Base-by-base conservation (phyloP, 2,329 filamentous ascomycete genomes). In the Paecilomyces dactylethromorphus region DNA sequence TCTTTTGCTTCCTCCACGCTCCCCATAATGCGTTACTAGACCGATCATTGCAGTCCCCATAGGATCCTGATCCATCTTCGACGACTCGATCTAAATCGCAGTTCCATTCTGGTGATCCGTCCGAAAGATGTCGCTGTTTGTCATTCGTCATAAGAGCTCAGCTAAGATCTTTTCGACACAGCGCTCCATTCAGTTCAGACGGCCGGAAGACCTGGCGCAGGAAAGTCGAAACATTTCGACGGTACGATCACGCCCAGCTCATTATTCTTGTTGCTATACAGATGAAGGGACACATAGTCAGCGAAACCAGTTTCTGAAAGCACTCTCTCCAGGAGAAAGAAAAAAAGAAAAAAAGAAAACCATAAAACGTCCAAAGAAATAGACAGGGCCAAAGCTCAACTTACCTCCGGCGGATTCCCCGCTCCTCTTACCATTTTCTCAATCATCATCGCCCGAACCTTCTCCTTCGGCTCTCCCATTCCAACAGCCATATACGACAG, bases 401-500 rank as follows among this genome's bases (percentile, higher is more conserved):
- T 49, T 58, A 85, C 84, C 78, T 86, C 84, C 50, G 86, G 86
- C 62, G 86, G 86, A 67, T 84, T 82, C 45, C 87, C 84, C 63
- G 86, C 86, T 11, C 86, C 86, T 63, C 85, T 77, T 29, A 87
- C 80, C 84, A 87, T 87, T 67, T 83, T 81, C 71, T 96, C 89
- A 66, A 97, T 88, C 79, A 96, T 83, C 74, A 86, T 82, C 13
- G 88, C 86, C 63, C 92, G 83, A 56, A 94, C 86, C 74, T 92
- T 91, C 74, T 92, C 88, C 59, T 88, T 82, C 5, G 90, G 84
- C 74, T 96, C 91, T 54, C 94, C 94, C 79, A 95, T 86, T 0
- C 92, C 93, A 55, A 97, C 86, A 18, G 90, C 84, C 81, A 97
- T 92, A 75, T 96, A 97, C 45, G 90, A 86, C 15, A 97, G 82